Percentiles rank a stretch among this genome's conserved stretches.
Conservation (phyloP, 768 basidiomycete genomes). For the Exidia glandulosa region DNA sequence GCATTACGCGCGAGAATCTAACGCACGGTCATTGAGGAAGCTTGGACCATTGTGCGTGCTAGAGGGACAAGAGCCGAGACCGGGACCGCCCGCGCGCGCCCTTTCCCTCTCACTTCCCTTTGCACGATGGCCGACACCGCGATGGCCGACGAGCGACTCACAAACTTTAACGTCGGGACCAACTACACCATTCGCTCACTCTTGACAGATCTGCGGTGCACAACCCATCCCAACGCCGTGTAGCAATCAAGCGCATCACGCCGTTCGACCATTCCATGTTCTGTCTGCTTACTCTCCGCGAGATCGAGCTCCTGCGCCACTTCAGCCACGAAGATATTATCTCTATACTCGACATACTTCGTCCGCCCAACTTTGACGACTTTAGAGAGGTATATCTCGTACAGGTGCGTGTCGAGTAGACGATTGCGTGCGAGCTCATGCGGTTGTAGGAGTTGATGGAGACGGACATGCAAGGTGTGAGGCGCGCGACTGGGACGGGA, state of each 20-base stretch:
- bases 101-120: too few relatives aligned
- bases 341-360: conserved; percentile 83
- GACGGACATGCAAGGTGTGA: conserved; percentile 84
- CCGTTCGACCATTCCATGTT: conserved; percentile 97
- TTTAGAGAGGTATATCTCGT: conserved; percentile 74
- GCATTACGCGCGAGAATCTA: too few relatives aligned
- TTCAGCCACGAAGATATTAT: conserved; percentile 19
- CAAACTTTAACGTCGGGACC: conserved; percentile 38
- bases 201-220: conserved; percentile 62
- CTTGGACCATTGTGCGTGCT: too few relatives aligned
- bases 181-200: conserved; percentile 14
- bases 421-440: neutral
- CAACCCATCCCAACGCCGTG: conserved; percentile 74
- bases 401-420: neutral
- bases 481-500: conserved; percentile 66
- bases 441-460: conserved; percentile 78
- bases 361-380: conserved; percentile 56
- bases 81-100: too few relatives aligned
- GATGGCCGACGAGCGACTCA: conserved; percentile 20
- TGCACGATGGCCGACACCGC: too few relatives aligned
- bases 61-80: too few relatives aligned
- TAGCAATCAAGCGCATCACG: conserved; percentile 94
- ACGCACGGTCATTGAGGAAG: too few relatives aligned
- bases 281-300: conserved; percentile 75
- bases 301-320: conserved; percentile 62